A percentile compares a stretch with the other conserved stretches of the same genome.
Evolutionary conservation across 192 early-diverging fungal genomes (phyloP).

Genomic region (Coemansia sp.): DNA sequence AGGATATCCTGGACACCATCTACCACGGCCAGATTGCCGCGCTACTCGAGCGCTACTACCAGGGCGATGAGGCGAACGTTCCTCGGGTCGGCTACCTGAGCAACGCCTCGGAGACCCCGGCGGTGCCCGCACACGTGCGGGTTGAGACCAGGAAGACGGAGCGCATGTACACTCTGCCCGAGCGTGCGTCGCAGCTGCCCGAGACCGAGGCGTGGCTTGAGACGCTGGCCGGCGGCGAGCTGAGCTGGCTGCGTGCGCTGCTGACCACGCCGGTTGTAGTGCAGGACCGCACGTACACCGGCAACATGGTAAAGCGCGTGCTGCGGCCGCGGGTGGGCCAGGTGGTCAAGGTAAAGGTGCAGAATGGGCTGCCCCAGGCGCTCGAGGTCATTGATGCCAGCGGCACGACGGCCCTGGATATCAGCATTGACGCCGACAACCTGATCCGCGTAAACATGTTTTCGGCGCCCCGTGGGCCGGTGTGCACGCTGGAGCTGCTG

Average conservation of each 20-base stretch:
- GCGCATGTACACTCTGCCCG: constrained; percentile 17
- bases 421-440: constrained; percentile 49
- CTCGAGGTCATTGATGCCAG: not conserved
- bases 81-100: constrained; percentile 77
- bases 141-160: constrained; percentile 5
- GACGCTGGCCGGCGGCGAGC: constrained; percentile 67
- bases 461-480: constrained; percentile 49
- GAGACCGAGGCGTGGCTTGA: constrained; percentile 41
- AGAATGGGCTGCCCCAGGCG: constrained; percentile 38
- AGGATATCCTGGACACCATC: constrained; percentile 84
- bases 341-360: constrained; percentile 45
- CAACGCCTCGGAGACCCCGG: not conserved
- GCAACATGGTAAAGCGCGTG: constrained; percentile 65
- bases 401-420: constrained; percentile 18
- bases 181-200: constrained; percentile 19
- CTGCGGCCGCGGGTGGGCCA: constrained; percentile 63
- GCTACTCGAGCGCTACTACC: constrained; percentile 77
- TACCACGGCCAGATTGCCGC: constrained; percentile 76
- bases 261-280: constrained; percentile 74
- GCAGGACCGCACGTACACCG: constrained; percentile 67
- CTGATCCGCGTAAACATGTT: constrained; percentile 62
- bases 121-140: constrained; percentile 17
- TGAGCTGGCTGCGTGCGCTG: constrained; percentile 83
- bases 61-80: constrained; percentile 57
- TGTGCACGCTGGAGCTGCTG: constrained; percentile 73